Percentiles rank a stretch among this genome's conserved stretches.
These are phyloP conservation scores for Megacollybia marginata DNA, from an alignment of 768 basidiomycete genomes.

Conservation along the genomic window DNA sequence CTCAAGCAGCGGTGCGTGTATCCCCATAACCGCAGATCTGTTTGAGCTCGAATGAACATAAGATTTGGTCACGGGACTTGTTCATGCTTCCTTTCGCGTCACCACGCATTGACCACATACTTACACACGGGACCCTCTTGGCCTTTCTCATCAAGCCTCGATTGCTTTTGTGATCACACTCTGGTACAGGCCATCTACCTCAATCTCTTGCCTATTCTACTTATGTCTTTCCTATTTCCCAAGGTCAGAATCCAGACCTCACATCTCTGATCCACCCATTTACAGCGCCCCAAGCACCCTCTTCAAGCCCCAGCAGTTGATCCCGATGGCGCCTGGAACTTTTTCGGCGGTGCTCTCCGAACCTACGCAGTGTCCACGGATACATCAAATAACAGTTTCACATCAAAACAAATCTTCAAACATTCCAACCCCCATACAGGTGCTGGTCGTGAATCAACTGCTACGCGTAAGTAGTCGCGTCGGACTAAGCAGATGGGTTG, in stretches of 20 bases:
- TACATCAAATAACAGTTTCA: conserved; percentile 9
- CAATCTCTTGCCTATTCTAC: no score
- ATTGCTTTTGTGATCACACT: no score
- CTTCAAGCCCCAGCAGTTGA: conserved; percentile 13
- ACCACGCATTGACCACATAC: no score
- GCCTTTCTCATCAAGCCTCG: no score
- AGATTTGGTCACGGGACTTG: no score
- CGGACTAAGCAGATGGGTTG: background rate
- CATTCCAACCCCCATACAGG: conserved; percentile 18
- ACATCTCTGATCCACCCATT: background rate
- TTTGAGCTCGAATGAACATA: no score
- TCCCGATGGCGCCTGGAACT: conserved; percentile 18
- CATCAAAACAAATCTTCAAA: conserved; percentile 15
- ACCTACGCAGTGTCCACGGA: conserved; percentile 12
- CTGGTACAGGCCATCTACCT: no score
- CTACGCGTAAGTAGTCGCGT: conserved; percentile 12
- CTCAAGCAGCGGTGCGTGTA: no score
- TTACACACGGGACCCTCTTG: no score
- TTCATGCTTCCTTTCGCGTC: no score
- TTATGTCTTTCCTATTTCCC: conserved; percentile 15
- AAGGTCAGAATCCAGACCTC: conserved; percentile 5
- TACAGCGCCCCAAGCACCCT: conserved; percentile 6
- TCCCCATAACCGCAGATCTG: no score
- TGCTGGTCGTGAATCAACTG: conserved; percentile 15
- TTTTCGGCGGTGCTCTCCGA: conserved; percentile 18